phyloP scores from a whole-genome alignment of 495 filamentous ascomycete species.

The Annulohypoxylon bovei region DNA sequence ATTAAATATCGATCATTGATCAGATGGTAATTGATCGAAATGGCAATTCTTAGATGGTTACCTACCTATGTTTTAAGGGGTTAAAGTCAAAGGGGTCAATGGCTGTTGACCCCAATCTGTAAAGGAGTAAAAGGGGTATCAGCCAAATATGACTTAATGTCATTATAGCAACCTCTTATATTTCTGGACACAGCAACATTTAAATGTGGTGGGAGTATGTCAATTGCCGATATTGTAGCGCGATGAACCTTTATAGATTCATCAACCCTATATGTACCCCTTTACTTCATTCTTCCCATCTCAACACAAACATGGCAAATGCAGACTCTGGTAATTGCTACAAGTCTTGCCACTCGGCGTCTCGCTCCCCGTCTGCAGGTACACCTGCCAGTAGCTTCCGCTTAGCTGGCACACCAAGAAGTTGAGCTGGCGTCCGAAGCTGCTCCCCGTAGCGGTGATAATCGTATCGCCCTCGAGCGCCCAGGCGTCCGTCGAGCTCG shows the following conservation, averaged over 20 bases:
- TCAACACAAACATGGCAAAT: conserved; percentile 60
- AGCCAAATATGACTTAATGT: neutral
- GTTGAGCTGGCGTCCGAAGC: conserved; percentile 61
- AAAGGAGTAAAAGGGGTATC: neutral
- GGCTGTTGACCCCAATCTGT: neutral
- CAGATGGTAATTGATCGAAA: too few species aligned
- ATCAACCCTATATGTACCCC: neutral
- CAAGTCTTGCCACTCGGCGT: conserved; percentile 57
- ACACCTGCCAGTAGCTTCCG: conserved; percentile 58
- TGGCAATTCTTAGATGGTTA: too few species aligned
- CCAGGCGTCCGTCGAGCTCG: conserved; percentile 55
- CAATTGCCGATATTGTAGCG: neutral
- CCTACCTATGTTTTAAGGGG: neutral
- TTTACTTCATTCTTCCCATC: neutral
- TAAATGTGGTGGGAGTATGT: neutral
- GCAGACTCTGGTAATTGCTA: conserved; percentile 62
- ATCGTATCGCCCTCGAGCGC: conserved; percentile 61
- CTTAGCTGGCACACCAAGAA: conserved; percentile 59
- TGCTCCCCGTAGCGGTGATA: conserved; percentile 56
- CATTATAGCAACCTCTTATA: neutral
- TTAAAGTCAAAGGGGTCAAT: neutral
- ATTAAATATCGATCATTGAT: neutral
- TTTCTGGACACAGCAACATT: neutral
- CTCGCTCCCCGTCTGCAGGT: conserved; percentile 61
- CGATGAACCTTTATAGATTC: neutral